Evolutionary conservation across 2,329 filamentous ascomycete genomes (phyloP).

Genomic region (Blastomyces parvus): DNA sequence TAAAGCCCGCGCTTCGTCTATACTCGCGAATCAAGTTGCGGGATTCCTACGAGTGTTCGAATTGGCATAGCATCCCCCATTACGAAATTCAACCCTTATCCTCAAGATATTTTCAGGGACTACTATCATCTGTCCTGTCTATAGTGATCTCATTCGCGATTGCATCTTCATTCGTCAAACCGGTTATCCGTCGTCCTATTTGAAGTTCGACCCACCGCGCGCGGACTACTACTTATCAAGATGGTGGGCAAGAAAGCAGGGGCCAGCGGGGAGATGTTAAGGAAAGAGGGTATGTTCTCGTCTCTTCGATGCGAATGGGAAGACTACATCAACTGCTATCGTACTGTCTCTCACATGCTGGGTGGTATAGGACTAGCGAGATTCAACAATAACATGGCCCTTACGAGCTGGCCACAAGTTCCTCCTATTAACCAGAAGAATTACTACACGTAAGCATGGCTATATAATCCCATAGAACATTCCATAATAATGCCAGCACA

Average conservation of each 20-base stretch:
- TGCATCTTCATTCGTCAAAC: background rate
- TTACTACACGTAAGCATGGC: slow-evolving; percentile 73
- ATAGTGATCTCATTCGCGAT: background rate
- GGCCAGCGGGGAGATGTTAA: slow-evolving; percentile 40
- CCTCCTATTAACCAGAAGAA: slow-evolving; percentile 98
- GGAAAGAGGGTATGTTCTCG: slow-evolving; percentile 44
- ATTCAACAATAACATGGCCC: slow-evolving; percentile 97
- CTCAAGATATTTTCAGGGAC: background rate
- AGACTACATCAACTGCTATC: background rate
- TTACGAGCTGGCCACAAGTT: slow-evolving; percentile 87
- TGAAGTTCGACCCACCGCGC: background rate
- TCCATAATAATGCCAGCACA: background rate
- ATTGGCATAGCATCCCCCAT: background rate
- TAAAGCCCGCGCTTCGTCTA: background rate
- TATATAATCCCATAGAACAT: background rate
- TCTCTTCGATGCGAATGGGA: background rate
- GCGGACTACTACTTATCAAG: slow-evolving; percentile 15
- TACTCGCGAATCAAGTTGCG: background rate
- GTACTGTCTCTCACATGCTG: slow-evolving; percentile 7
- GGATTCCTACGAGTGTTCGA: background rate
- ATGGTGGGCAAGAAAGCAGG: slow-evolving; percentile 61
- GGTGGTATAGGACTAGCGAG: slow-evolving; percentile 65
- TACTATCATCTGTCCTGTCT: background rate
- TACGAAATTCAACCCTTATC: background rate
- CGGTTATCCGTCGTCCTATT: background rate